phyloP scores from a whole-genome alignment of 2,329 filamentous ascomycete genomes.

The Penicillium sclerotiorum region DNA sequence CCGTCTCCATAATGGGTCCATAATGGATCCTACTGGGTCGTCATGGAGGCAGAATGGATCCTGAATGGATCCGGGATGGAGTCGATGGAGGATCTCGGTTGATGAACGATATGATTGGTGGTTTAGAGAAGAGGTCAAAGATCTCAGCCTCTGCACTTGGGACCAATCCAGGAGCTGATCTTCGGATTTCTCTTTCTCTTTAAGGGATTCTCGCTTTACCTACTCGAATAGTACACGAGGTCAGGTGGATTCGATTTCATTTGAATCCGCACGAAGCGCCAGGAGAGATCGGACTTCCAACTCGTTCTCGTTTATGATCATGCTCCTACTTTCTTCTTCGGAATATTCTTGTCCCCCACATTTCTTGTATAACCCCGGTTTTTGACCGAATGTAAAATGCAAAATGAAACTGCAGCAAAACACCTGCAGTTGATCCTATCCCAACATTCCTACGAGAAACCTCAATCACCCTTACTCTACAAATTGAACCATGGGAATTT shows the following conservation, averaged over 20 bases:
- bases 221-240: constrained; percentile 18
- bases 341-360: not conserved
- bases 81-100: not conserved
- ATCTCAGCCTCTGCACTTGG: constrained; percentile 14
- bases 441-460: not conserved
- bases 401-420: not conserved
- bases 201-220: constrained; percentile 21
- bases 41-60: no score
- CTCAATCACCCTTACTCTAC: not conserved
- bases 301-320: not conserved
- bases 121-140: constrained; percentile 8
- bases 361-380: not conserved
- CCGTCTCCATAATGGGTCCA: not conserved
- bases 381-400: no score
- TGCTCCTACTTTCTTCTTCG: not conserved
- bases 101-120: constrained; percentile 2
- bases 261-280: constrained; percentile 15
- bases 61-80: no score
- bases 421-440: not conserved
- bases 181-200: no score
- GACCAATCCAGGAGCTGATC: constrained; percentile 13
- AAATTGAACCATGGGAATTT: not conserved
- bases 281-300: not conserved
- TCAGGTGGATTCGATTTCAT: constrained; percentile 12
- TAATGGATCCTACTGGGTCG: no score